A percentile compares a stretch with the other conserved stretches of the same genome.
Evolutionary conservation across 176 grass and related monocot genomes (phyloP).

Genomic region (Aegilops tauschii): DNA sequence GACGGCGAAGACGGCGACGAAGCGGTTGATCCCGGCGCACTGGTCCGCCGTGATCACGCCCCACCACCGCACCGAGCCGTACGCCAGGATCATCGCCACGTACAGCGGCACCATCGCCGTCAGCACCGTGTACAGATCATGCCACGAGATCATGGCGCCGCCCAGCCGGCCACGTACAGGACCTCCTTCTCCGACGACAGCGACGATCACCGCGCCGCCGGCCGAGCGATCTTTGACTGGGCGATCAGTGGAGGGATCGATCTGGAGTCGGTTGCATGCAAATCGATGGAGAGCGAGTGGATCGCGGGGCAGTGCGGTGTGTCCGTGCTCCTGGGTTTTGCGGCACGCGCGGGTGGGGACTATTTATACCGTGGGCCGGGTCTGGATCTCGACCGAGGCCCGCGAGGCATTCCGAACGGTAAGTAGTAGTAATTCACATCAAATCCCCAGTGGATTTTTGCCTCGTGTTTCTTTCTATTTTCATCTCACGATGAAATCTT

Average conservation of each 20-base stretch:
- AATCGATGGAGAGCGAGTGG: background rate
- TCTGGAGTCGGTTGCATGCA: background rate
- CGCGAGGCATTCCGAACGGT: background rate
- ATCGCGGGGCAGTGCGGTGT: too few relatives aligned
- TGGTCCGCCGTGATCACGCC: constrained; percentile 61
- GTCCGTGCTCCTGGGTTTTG: background rate
- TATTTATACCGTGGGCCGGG: background rate
- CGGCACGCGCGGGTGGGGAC: background rate
- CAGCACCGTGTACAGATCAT: constrained; percentile 70
- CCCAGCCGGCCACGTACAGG: background rate
- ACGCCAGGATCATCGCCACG: constrained; percentile 72
- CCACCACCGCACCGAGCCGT: constrained; percentile 74
- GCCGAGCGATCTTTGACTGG: background rate
- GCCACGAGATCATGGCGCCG: constrained; percentile 65
- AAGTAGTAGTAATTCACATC: background rate
- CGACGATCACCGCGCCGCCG: background rate
- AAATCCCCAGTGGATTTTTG: background rate
- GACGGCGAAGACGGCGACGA: constrained; percentile 73
- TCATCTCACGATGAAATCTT: background rate
- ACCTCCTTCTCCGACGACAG: background rate
- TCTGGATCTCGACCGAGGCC: background rate
- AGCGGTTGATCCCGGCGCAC: constrained; percentile 77
- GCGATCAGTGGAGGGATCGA: background rate
- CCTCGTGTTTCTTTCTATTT: background rate
- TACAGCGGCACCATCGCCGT: constrained; percentile 69